Evolutionary conservation across 768 basidiomycete genomes (phyloP), one percentile per base, ranked within the genome.

Genomic region (Mrakia frigida): DNA sequence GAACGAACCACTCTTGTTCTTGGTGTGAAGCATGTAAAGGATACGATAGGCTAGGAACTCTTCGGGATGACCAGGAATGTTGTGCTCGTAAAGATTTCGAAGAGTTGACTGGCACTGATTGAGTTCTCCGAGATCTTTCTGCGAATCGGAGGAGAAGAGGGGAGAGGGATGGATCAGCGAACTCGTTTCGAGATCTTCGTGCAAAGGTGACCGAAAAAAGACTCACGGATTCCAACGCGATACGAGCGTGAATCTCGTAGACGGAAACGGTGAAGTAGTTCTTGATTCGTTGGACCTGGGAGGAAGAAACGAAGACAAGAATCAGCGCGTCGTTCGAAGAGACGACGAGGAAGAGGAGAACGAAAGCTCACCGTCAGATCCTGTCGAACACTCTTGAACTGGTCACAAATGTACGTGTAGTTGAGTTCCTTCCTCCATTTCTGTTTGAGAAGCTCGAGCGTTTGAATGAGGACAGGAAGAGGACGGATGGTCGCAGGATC

Each of bases 51-150:
- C 96, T 21, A 95, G 89, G 81, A 98, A 99, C 84, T 99, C 97
- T 82, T 96, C 92, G 14, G 91, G 91, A 82, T 92, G 92, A 72
- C 95, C 97, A 67, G 90, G 89, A 71, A 99, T 90, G 59, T 94
- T 94, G 75, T 95, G 89, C 79, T 96, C 94, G 84, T 99, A 98
- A 35, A 99, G 88, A 70, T 88, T 88, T 81, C 91, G 91, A 61
- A 98, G 85, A 79, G 92, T 91, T 41, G 91, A 91, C 83, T 98
- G 94, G 84, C 97, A 99, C 84, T 95, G 92, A 83, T 97, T 98
- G 83, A 96, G 98, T 88, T 99, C 97, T 79, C 97, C 94, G 87
- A 99, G 92, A 83, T 99, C 97, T 81, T 87, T 89, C 96, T 99
- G 84, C 21, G 75, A 69, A 37, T 59, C 56, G 61, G 68, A 53